A percentile compares a stretch with the other conserved stretches of the same genome.
Evolutionary conservation across 768 basidiomycete genomes (phyloP).

Genomic region (Glaciozyma martinii): DNA sequence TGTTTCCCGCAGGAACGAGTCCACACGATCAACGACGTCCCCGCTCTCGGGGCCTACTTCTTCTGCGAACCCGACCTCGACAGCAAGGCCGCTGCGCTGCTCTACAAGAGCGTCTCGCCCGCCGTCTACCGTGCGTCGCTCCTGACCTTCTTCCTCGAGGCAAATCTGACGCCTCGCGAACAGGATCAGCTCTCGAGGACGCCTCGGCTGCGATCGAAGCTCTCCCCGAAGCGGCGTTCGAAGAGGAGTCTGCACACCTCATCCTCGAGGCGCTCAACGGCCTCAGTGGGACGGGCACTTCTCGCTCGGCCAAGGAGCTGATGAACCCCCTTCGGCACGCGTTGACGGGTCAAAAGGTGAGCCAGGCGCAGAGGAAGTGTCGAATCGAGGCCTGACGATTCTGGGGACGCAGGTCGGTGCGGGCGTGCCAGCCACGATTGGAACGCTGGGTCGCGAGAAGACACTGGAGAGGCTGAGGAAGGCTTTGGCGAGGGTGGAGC

Average conservation of each 20-base stretch:
- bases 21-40: conserved; percentile 62
- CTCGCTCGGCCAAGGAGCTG: conserved; percentile 41
- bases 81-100: conserved; percentile 50
- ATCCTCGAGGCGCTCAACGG: not conserved
- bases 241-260: not conserved
- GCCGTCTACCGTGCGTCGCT: not conserved
- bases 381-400: not conserved
- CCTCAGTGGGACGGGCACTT: not conserved
- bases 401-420: conserved; percentile 43
- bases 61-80: conserved; percentile 61
- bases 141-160: not conserved
- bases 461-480: conserved; percentile 21
- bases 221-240: conserved; percentile 4
- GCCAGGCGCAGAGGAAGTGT: conserved; percentile 21
- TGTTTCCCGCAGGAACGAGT: conserved; percentile 52
- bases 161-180: not conserved
- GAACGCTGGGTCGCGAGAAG: conserved; percentile 41
- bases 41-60: conserved; percentile 61
- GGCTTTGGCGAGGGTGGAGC: not conserved
- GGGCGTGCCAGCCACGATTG: conserved; percentile 43
- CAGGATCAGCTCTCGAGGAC: conserved; percentile 7
- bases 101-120: conserved; percentile 42
- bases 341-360: conserved; percentile 74
- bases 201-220: conserved; percentile 1
- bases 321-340: conserved; percentile 69